Conservation (phyloP, 2,329 filamentous ascomycete species). For the Trichocomaceae sp. region DNA sequence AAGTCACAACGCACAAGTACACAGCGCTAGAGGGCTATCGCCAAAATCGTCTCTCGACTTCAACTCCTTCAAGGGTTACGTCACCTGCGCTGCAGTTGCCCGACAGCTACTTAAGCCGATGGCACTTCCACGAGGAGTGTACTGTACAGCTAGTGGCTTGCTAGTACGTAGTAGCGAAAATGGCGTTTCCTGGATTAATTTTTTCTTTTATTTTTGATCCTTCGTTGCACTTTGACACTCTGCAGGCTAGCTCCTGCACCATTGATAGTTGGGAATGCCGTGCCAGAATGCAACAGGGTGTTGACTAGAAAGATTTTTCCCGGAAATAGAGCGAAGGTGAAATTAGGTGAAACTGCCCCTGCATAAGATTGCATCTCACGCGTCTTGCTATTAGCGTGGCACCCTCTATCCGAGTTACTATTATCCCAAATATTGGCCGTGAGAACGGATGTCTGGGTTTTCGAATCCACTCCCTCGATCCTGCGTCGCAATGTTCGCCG, state of each 20-base stretch:
- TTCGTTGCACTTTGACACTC: too few relatives aligned
- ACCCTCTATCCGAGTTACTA: not conserved
- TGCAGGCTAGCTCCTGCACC: too few relatives aligned
- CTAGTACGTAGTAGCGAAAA: not conserved
- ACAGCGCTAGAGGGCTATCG: too few relatives aligned
- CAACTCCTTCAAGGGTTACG: too few relatives aligned
- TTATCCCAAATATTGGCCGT: not conserved
- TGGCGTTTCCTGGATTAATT: too few relatives aligned
- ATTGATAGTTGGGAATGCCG: too few relatives aligned
- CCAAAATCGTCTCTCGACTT: too few relatives aligned
- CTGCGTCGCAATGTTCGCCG: not conserved
- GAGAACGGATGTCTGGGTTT: not conserved
- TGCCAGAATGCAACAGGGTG: too few relatives aligned
- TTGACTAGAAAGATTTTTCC: not conserved
- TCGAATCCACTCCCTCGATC: not conserved
- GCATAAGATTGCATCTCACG: not conserved
- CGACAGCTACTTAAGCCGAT: not conserved
- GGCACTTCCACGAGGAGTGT: not conserved
- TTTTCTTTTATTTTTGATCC: not conserved
- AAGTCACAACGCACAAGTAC: too few relatives aligned
- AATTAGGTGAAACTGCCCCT: not conserved
- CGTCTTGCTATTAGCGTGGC: not conserved
- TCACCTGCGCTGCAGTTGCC: not conserved
- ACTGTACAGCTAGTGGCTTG: not conserved
- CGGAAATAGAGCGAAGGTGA: conserved; percentile 1